These are phyloP conservation scores for Polygonum aviculare DNA, from an alignment of 148 eudicot genomes.

Conservation along the genomic window DNA sequence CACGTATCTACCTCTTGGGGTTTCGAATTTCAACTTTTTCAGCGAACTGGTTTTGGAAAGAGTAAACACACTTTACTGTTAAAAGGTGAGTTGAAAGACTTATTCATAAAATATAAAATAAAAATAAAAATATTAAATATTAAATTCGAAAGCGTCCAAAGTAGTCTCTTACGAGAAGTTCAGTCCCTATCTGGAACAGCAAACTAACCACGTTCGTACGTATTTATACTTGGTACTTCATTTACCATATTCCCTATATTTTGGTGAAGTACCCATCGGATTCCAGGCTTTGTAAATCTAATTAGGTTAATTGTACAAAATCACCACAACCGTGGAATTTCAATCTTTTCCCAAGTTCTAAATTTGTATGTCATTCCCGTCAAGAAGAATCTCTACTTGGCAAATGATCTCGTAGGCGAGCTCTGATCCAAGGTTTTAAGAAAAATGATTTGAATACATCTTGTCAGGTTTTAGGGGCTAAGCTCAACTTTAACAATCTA, in stretches of 20 bases:
- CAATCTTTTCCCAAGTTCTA: too few relatives aligned
- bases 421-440: too few relatives aligned
- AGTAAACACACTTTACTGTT: conserved; percentile 7
- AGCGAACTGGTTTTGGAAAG: conserved; percentile 1
- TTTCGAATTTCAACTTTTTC: conserved; percentile 1
- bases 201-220: conserved; percentile 11
- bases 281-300: neutral
- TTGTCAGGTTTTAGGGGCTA: too few relatives aligned
- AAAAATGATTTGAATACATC: too few relatives aligned
- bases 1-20: neutral
- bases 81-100: neutral
- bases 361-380: too few relatives aligned
- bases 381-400: too few relatives aligned
- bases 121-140: neutral
- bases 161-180: neutral
- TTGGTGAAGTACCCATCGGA: neutral
- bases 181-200: conserved; percentile 12
- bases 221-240: conserved; percentile 8
- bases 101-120: neutral
- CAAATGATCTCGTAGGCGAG: too few relatives aligned
- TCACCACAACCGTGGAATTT: too few relatives aligned
- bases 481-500: too few relatives aligned
- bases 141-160: conserved; percentile 4
- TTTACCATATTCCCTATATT: neutral
- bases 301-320: neutral